Base-by-base conservation (phyloP, 2,329 filamentous ascomycete genomes). In the Macrophomina phaseolina region DNA sequence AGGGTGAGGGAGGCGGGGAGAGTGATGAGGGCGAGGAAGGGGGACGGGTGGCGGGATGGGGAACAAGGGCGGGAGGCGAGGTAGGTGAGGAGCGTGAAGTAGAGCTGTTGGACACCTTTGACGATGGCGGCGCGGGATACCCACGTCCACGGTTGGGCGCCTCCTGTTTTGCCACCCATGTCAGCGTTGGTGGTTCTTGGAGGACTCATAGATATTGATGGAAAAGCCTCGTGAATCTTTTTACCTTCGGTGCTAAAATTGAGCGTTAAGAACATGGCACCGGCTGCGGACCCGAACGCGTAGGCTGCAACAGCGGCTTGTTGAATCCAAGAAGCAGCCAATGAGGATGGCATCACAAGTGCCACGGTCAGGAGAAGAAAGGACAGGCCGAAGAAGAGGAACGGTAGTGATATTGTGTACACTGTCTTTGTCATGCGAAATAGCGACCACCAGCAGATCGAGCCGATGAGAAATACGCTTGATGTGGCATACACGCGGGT, bases 211-310 rank as follows among this genome's bases (percentile, higher is more conserved):
- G 46, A 4, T 28, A n/a, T 28, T 0, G 46, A 12, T 38, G 36
- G 11, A 1, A 38, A 38, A 38, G 36, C 7, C 7, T 38, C 7
- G 6, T 3, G 11, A 38, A 8, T 38, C 36, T 7, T 9, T 9
- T 60, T 64, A 67, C 85, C 86, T 79, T 89, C 87, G 70, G 86
- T 85, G 66, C 88, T 87, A 71, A 90, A 90, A 74, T 90, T 90
- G 58, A 90, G 82, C 2, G 88, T 84, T 71, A 91, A 90, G 79
- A 87, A 89, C 66, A 90, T 81, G 1, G 85, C 86, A 12, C 89
- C 89, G 48, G 85, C 86, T 5, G 87, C 84, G 4, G 88, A 89
- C 6, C 87, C 88, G 5, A 84, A 80, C 1, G 88, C 85, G 72
- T 91, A 91, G 30, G 88, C 72, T 4, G 81, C 88, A 3, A 87